phyloP scores from a whole-genome alignment of 352 stramenopile species.

The Globisporangium ultimum region DNA sequence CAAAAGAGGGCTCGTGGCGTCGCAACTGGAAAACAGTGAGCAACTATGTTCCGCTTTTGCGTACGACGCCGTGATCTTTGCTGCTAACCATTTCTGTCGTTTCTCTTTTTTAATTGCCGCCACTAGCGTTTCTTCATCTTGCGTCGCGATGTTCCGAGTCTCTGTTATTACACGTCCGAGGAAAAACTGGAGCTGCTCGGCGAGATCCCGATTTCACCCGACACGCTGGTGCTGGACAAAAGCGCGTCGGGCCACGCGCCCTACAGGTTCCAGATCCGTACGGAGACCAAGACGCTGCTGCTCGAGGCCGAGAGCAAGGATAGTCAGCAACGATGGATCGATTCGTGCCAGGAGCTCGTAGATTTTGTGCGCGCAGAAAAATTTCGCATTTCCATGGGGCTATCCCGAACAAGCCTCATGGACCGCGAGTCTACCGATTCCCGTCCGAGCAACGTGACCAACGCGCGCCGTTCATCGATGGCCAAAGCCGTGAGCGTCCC shows the following conservation, averaged over 20 bases:
- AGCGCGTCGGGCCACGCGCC: conserved; percentile 46
- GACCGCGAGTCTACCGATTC: conserved; percentile 16
- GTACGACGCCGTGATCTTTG: no score
- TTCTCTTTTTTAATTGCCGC: no score
- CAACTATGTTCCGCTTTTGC: neutral
- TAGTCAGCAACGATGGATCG: conserved; percentile 67
- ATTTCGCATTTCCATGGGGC: conserved; percentile 35
- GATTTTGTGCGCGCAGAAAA: conserved; percentile 64
- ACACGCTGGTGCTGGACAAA: conserved; percentile 76
- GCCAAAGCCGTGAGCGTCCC: conserved; percentile 18
- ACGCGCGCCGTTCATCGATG: conserved; percentile 16
- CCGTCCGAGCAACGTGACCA: neutral
- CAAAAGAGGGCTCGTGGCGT: conserved; percentile 80
- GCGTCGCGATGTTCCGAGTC: conserved; percentile 61
- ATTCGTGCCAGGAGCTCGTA: conserved; percentile 61
- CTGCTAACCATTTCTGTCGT: no score
- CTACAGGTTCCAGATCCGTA: conserved; percentile 70
- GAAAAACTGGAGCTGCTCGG: conserved; percentile 79
- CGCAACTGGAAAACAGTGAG: conserved; percentile 82
- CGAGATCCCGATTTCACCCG: conserved; percentile 58
- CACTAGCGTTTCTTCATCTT: conserved; percentile 73
- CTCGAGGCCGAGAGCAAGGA: conserved; percentile 66
- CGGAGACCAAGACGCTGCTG: conserved; percentile 47
- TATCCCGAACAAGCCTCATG: conserved; percentile 18
- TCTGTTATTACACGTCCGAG: conserved; percentile 83